Evolutionary conservation across 768 basidiomycete species (phyloP).

Genomic region (Cyclocybe aegerita): DNA sequence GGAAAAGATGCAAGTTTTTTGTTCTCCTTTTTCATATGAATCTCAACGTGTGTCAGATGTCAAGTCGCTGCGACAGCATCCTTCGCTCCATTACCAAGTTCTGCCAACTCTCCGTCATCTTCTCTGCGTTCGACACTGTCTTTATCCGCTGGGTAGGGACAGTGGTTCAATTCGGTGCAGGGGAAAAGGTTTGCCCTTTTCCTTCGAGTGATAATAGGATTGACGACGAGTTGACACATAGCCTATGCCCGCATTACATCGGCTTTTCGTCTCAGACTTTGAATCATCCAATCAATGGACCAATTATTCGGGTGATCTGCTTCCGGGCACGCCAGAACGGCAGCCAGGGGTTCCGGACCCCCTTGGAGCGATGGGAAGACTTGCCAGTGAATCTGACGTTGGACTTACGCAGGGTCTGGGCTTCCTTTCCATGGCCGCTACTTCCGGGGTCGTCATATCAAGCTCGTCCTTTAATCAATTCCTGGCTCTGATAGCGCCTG

Average conservation of each 20-base stretch:
- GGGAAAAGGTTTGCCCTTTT: conserved; percentile 36
- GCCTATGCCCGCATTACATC: conserved; percentile 53
- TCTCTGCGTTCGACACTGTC: conserved; percentile 56
- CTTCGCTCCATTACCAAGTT: conserved; percentile 56
- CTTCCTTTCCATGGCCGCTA: conserved; percentile 62
- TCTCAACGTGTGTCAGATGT: conserved; percentile 5
- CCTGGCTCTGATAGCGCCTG: conserved; percentile 36
- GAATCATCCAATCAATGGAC: conserved; percentile 40
- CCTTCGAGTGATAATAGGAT: background rate
- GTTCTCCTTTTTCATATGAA: background rate
- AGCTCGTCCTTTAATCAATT: conserved; percentile 49
- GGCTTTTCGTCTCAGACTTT: conserved; percentile 56
- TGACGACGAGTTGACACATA: conserved; percentile 16
- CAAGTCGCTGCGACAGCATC: conserved; percentile 35
- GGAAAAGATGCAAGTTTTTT: conserved; percentile 5
- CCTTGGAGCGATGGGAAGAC: conserved; percentile 47
- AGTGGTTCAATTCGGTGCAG: conserved; percentile 30
- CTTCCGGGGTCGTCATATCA: conserved; percentile 67
- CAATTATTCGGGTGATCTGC: conserved; percentile 25
- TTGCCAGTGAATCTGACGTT: conserved; percentile 39
- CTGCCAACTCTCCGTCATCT: conserved; percentile 50
- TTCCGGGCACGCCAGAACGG: conserved; percentile 4
- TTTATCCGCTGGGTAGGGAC: conserved; percentile 61
- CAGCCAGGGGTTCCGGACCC: conserved; percentile 34
- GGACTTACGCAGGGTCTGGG: conserved; percentile 48